phyloP scores from a whole-genome alignment of 2,329 filamentous ascomycete genomes.

The Fusarium zealandicum region DNA sequence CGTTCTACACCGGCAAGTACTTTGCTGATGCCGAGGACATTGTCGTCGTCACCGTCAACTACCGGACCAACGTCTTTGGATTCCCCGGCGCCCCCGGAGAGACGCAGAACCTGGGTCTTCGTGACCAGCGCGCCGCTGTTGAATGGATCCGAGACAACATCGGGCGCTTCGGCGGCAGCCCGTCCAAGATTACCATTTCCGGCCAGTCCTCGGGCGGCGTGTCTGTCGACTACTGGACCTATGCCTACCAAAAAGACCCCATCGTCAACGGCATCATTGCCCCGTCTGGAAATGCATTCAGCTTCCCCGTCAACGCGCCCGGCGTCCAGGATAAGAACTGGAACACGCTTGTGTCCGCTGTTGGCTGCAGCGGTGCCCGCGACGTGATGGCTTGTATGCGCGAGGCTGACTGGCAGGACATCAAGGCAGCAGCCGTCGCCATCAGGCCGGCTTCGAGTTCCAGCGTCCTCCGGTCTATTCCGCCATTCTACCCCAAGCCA shows the following conservation, averaged over 20 bases:
- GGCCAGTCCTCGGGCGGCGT: slow-evolving; percentile 47
- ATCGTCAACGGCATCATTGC: slow-evolving; percentile 57
- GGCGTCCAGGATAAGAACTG: slow-evolving; percentile 50
- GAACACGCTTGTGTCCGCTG: slow-evolving; percentile 48
- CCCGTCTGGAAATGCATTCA: slow-evolving; percentile 55
- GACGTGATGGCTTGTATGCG: slow-evolving; percentile 50
- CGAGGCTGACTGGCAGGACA: slow-evolving; percentile 43
- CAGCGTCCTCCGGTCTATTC: slow-evolving; percentile 47
- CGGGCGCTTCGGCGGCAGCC: slow-evolving; percentile 41
- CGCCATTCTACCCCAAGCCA: slow-evolving; percentile 52
- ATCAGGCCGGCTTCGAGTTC: slow-evolving; percentile 45
- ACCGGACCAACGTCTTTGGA: slow-evolving; percentile 53
- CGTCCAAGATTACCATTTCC: slow-evolving; percentile 44
- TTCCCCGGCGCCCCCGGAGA: slow-evolving; percentile 46
- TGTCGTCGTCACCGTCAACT: slow-evolving; percentile 57
- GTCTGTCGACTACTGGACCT: slow-evolving; percentile 56
- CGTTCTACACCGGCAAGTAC: slow-evolving; percentile 52
- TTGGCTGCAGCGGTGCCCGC: slow-evolving; percentile 47
- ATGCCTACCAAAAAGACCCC: slow-evolving; percentile 57
- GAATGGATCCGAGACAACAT: slow-evolving; percentile 47
- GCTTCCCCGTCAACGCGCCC: slow-evolving; percentile 52
- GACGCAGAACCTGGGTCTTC: slow-evolving; percentile 40
- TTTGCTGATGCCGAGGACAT: slow-evolving; percentile 54
- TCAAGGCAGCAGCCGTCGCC: slow-evolving; percentile 48
- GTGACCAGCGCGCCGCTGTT: slow-evolving; percentile 43